Evolutionary conservation across 2,329 filamentous ascomycete species (phyloP).

Genomic region (Trichoderma hamatum): DNA sequence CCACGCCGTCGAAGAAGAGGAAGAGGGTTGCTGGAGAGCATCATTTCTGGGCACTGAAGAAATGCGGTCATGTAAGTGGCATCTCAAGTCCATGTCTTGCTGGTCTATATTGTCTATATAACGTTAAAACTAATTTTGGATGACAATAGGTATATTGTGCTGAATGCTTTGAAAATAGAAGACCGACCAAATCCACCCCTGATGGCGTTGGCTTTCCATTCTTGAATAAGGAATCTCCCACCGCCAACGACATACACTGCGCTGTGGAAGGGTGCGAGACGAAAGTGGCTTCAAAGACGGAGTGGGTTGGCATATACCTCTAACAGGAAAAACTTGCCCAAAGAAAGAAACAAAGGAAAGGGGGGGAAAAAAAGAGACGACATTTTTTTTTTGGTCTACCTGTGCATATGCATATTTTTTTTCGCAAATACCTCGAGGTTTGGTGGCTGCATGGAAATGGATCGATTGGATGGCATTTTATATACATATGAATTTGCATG

Average conservation of each 20-base stretch:
- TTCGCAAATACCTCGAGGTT: background rate
- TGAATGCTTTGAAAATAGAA: constrained; percentile 62
- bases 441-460: background rate
- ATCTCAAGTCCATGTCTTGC: background rate
- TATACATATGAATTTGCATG: background rate
- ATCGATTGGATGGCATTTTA: background rate
- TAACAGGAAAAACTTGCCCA: constrained; percentile 39
- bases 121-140: background rate
- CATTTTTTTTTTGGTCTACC: background rate
- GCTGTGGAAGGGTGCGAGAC: constrained; percentile 60
- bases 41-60: constrained; percentile 90
- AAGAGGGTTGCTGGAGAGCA: constrained; percentile 65
- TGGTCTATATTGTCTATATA: background rate
- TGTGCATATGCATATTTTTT: background rate
- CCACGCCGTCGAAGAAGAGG: constrained; percentile 41
- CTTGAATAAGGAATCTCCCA: constrained; percentile 33
- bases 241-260: constrained; percentile 49
- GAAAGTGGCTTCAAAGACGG: constrained; percentile 56
- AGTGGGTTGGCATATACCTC: constrained; percentile 65
- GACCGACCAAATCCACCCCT: constrained; percentile 41
- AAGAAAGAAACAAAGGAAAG: background rate
- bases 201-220: constrained; percentile 45
- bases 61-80: constrained; percentile 80
- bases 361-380: background rate
- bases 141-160: constrained; percentile 63